Conservation (phyloP, 2,329 filamentous ascomycete species). For the Colletotrichum sp. region DNA sequence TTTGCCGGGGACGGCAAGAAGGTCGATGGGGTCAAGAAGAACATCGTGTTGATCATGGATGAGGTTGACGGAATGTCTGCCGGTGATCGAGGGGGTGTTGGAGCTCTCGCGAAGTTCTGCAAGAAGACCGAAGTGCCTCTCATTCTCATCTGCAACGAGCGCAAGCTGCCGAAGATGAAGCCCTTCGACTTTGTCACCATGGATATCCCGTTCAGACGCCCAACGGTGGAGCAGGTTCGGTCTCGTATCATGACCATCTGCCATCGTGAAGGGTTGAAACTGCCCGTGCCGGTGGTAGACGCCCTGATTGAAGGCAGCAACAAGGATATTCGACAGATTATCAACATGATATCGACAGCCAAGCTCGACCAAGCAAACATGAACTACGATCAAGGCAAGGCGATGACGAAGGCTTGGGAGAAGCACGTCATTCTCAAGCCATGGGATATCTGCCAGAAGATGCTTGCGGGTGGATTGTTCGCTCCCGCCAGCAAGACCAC, state of each 20-base stretch:
- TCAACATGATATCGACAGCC: constrained; percentile 97
- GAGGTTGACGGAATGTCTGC: constrained; percentile 99
- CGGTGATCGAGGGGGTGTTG: constrained; percentile 93
- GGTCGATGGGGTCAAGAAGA: constrained; percentile 84
- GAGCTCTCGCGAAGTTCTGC: constrained; percentile 90
- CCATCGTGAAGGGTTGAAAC: constrained; percentile 86
- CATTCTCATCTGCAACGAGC: constrained; percentile 98
- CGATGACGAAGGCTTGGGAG: constrained; percentile 98
- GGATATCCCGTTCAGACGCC: constrained; percentile 86
- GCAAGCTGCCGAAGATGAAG: constrained; percentile 94
- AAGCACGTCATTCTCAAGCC: constrained; percentile 97
- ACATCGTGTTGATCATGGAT: constrained; percentile 96
- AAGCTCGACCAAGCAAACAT: constrained; percentile 85
- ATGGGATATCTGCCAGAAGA: constrained; percentile 96
- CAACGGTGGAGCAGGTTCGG: constrained; percentile 88
- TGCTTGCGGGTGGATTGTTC: constrained; percentile 88
- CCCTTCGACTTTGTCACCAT: constrained; percentile 88
- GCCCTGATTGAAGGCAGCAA: constrained; percentile 94
- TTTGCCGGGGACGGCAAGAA: constrained; percentile 85
- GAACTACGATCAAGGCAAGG: constrained; percentile 84
- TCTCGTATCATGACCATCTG: constrained; percentile 95
- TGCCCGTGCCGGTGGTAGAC: constrained; percentile 84
- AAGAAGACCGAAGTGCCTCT: constrained; percentile 94
- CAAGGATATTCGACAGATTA: constrained; percentile 95
- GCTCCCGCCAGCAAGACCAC: constrained; percentile 81